phyloP scores from a whole-genome alignment of 2,329 filamentous ascomycete species.

The Verticillium zaregamsianum region DNA sequence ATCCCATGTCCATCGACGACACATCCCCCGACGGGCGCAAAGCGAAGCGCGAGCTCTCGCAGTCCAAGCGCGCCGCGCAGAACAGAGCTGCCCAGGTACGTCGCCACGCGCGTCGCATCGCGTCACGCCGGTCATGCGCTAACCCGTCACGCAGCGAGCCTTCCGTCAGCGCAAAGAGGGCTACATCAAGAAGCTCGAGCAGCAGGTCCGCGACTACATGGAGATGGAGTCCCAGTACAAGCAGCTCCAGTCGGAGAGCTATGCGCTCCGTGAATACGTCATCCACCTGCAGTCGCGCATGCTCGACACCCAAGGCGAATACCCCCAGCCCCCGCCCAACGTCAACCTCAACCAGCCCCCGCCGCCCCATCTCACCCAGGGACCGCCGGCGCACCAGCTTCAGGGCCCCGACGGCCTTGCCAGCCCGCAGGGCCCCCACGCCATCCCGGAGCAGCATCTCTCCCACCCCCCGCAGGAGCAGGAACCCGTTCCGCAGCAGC shows the following conservation, averaged over 20 bases:
- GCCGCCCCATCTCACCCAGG: slow-evolving; percentile 20
- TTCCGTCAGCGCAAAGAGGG: slow-evolving; percentile 97
- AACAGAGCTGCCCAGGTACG: slow-evolving; percentile 92
- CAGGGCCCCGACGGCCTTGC: background rate
- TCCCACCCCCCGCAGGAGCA: background rate
- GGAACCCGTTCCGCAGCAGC: background rate
- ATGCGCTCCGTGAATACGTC: slow-evolving; percentile 86
- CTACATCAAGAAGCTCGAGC: slow-evolving; percentile 96
- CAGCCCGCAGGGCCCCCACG: background rate
- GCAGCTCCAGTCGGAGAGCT: slow-evolving; percentile 82
- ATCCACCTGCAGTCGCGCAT: slow-evolving; percentile 84
- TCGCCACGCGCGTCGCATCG: background rate
- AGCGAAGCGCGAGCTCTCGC: slow-evolving; percentile 86
- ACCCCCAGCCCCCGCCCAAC: slow-evolving; percentile 77
- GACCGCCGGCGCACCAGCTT: background rate
- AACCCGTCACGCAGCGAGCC: slow-evolving; percentile 60
- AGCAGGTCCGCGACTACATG: slow-evolving; percentile 79
- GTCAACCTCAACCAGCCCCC: slow-evolving; percentile 61
- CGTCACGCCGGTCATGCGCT: background rate
- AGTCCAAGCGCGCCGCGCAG: slow-evolving; percentile 93
- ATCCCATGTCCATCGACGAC: slow-evolving; percentile 25
- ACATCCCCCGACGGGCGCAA: slow-evolving; percentile 57
- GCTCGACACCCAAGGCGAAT: slow-evolving; percentile 77
- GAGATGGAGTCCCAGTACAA: slow-evolving; percentile 75
- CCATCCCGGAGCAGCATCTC: background rate